These are phyloP conservation scores for Panicum hallii DNA, from an alignment of 202 grass and related monocot species.

Conservation along the genomic window DNA sequence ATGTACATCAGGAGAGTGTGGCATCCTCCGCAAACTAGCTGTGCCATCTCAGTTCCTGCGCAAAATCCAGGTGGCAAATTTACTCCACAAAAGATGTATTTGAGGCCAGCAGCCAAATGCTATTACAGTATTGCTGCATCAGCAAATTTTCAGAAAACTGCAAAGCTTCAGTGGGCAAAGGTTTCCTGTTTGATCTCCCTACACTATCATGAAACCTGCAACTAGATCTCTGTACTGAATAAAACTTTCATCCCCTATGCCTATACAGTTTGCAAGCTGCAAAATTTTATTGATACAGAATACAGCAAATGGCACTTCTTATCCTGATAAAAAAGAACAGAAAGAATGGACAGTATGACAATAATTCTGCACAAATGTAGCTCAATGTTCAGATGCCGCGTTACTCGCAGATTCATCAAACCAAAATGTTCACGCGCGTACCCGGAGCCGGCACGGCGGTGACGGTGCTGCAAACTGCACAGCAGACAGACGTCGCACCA, in stretches of 20 bases:
- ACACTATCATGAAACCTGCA: neutral
- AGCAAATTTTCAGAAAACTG: slow-evolving; percentile 26
- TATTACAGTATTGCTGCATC: slow-evolving; percentile 11
- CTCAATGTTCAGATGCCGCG: slow-evolving; percentile 28
- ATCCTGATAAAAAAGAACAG: neutral
- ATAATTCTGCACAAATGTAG: neutral
- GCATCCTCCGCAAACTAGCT: slow-evolving; percentile 94
- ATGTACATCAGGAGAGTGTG: slow-evolving; percentile 99
- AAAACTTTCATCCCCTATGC: neutral
- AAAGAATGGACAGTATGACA: neutral
- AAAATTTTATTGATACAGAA: neutral
- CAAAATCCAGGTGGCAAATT: slow-evolving; percentile 2
- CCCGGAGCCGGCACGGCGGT: slow-evolving; percentile 85
- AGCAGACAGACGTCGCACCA: slow-evolving; percentile 91
- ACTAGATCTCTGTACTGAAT: slow-evolving; percentile 5
- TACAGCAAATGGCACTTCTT: slow-evolving; percentile 22
- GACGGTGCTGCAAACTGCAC: slow-evolving; percentile 94
- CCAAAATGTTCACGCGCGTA: slow-evolving; percentile 45
- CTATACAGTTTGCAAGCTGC: slow-evolving; percentile 28
- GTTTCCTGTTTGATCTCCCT: neutral
- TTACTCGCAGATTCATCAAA: slow-evolving; percentile 29
- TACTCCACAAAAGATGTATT: neutral
- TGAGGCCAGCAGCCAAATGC: slow-evolving; percentile 10
- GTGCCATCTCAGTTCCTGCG: slow-evolving; percentile 97
- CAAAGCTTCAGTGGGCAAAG: neutral